Percentiles rank a stretch among this genome's conserved stretches.
Evolutionary conservation across 208 protist genomes (phyloP).

Genomic region (Acanthamoeba sp.): DNA sequence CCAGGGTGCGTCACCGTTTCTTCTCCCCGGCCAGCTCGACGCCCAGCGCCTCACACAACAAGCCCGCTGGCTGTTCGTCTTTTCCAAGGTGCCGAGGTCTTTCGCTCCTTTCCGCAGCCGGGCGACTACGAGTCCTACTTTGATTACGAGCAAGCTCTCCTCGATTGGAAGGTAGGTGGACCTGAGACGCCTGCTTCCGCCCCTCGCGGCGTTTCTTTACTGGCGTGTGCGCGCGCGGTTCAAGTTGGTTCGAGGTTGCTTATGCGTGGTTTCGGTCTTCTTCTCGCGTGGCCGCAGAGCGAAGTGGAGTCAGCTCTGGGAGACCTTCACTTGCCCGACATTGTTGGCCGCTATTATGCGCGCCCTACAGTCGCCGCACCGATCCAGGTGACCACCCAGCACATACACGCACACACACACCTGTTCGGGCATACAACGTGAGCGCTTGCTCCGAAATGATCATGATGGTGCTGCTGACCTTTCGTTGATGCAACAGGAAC

Average conservation of each 20-base stretch:
- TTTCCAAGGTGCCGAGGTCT: not conserved
- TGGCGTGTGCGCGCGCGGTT: no score
- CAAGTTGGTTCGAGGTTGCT: no score
- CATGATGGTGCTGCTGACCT: no score
- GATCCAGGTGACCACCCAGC: not conserved
- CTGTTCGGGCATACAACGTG: no score
- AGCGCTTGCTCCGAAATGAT: no score
- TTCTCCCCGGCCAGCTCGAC: not conserved
- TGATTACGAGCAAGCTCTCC: conserved; percentile 67
- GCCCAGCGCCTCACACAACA: no score
- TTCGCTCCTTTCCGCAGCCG: conserved; percentile 41
- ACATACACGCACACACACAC: not conserved
- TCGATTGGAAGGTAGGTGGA: conserved; percentile 68
- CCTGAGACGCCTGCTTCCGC: no score
- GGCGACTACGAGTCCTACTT: conserved; percentile 48
- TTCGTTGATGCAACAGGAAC: conserved; percentile 24
- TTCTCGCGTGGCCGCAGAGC: not conserved
- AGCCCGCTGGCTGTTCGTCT: no score
- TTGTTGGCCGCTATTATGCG: conserved; percentile 64
- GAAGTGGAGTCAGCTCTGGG: conserved; percentile 34
- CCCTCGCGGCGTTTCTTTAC: not conserved
- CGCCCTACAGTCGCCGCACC: not conserved
- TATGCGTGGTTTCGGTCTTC: not conserved
- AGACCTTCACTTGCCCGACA: conserved; percentile 43
- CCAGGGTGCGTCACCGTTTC: not conserved